Evolutionary conservation across 352 stramenopile genomes (phyloP).

Genomic region (Globisporangium recalcitrans): DNA sequence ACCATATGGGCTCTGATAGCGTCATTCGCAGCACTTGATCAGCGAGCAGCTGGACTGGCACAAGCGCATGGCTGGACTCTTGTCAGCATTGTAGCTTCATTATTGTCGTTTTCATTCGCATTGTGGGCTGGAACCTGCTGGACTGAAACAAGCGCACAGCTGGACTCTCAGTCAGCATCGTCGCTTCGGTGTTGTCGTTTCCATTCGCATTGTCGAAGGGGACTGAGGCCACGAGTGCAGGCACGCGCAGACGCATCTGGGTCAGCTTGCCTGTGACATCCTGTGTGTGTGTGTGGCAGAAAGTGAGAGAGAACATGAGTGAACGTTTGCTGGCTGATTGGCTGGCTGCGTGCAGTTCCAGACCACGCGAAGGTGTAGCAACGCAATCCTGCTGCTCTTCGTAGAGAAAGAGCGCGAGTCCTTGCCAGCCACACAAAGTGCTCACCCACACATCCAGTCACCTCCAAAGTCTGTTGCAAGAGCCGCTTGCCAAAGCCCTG

Average conservation of each 20-base stretch:
- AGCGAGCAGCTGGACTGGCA: not conserved
- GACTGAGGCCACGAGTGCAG: not conserved
- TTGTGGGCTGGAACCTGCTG: not conserved
- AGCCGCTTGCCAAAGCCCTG: constrained; percentile 49
- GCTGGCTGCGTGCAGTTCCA: too few relatives aligned
- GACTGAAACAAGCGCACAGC: not conserved
- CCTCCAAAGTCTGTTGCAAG: constrained; percentile 15
- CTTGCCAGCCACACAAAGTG: not conserved
- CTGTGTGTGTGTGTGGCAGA: not conserved
- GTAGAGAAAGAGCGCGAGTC: not conserved
- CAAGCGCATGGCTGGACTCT: not conserved
- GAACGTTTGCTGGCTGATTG: not conserved
- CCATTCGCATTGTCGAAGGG: not conserved
- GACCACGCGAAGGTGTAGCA: too few relatives aligned
- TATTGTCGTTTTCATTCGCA: not conserved
- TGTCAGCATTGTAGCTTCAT: not conserved
- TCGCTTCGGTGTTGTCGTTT: not conserved
- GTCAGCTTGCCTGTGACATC: constrained; percentile 3
- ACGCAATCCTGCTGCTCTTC: not conserved
- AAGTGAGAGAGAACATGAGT: not conserved
- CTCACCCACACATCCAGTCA: not conserved
- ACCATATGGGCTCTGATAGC: not conserved
- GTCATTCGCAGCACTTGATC: not conserved
- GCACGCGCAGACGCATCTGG: not conserved
- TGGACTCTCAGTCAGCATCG: not conserved